Conservation (phyloP, 306 rosid species). For the Rosa persica region DNA sequence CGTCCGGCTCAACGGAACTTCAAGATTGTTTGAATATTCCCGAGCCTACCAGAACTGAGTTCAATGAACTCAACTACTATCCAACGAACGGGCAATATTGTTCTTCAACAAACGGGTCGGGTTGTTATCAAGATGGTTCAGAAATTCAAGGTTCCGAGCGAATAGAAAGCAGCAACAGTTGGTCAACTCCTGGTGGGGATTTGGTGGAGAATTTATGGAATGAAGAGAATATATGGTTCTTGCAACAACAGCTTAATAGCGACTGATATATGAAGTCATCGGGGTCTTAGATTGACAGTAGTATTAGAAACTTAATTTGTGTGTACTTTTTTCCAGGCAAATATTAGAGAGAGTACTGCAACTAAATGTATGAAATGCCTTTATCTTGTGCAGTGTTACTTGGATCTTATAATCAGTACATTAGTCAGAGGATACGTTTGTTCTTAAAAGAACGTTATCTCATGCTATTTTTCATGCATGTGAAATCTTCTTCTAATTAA, state of each 20-base stretch:
- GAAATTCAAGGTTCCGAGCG: slow-evolving; percentile 10
- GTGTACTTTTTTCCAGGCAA: neutral
- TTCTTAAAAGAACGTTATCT: neutral
- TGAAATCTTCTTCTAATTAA: too few species aligned
- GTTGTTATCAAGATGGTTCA: slow-evolving; percentile 1
- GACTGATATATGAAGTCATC: neutral
- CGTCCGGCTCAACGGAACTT: slow-evolving; percentile 33
- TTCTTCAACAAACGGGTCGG: slow-evolving; percentile 21
- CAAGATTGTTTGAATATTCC: slow-evolving; percentile 34
- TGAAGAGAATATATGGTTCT: slow-evolving; percentile 67
- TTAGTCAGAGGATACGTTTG: neutral
- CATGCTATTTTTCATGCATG: neutral
- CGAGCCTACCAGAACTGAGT: slow-evolving; percentile 4
- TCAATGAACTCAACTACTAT: neutral
- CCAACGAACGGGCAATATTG: neutral
- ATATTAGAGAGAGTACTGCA: neutral
- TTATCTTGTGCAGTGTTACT: too few species aligned
- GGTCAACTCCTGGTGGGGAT: slow-evolving; percentile 43
- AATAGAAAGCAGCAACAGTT: slow-evolving; percentile 13
- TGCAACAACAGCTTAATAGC: slow-evolving; percentile 47
- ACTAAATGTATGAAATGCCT: neutral
- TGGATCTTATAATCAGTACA: neutral
- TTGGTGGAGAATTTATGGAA: slow-evolving; percentile 55
- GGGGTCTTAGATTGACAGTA: too few species aligned
- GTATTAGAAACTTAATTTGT: neutral